Evolutionary conservation across 192 early-diverging fungal species (phyloP).

Genomic region (Backusella liffmaniae): DNA sequence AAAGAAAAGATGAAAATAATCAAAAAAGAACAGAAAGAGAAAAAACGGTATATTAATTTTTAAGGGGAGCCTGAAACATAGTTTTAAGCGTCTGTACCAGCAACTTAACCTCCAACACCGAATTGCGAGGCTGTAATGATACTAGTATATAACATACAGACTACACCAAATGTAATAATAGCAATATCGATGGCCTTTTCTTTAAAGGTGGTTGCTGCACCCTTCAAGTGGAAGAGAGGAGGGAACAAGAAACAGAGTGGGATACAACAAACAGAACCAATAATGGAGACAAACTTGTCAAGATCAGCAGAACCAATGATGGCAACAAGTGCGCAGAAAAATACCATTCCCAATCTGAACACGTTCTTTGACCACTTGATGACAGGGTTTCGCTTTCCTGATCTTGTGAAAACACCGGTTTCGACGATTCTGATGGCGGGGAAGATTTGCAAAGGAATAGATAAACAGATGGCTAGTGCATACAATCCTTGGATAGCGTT

Average conservation of each 20-base stretch:
- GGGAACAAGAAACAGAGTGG: slow-evolving; percentile 77
- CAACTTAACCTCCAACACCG: slow-evolving; percentile 25
- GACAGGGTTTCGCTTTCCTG: slow-evolving; percentile 50
- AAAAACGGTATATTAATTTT: not conserved
- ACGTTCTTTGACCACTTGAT: slow-evolving; percentile 81
- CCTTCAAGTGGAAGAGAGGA: slow-evolving; percentile 68
- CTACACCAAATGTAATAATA: slow-evolving; percentile 63
- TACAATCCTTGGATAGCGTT: slow-evolving; percentile 65
- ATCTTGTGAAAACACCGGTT: slow-evolving; percentile 52
- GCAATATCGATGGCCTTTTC: slow-evolving; percentile 55
- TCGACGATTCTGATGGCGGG: slow-evolving; percentile 73
- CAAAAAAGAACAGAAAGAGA: not conserved
- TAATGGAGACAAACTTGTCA: slow-evolving; percentile 70
- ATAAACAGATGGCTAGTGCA: slow-evolving; percentile 72
- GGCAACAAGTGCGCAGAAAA: slow-evolving; percentile 54
- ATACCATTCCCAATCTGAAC: slow-evolving; percentile 53
- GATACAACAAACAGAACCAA: slow-evolving; percentile 63
- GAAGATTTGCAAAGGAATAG: slow-evolving; percentile 71
- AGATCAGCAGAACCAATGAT: slow-evolving; percentile 60
- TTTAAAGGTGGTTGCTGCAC: slow-evolving; percentile 49
- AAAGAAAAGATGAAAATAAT: not conserved
- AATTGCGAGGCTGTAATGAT: slow-evolving; percentile 68
- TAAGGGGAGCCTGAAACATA: not conserved
- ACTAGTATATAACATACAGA: slow-evolving; percentile 81
- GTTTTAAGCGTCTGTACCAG: not conserved